These are phyloP conservation scores for Mortierella sp. DNA, from an alignment of 371 early-diverging fungal genomes.

Conservation along the genomic window DNA sequence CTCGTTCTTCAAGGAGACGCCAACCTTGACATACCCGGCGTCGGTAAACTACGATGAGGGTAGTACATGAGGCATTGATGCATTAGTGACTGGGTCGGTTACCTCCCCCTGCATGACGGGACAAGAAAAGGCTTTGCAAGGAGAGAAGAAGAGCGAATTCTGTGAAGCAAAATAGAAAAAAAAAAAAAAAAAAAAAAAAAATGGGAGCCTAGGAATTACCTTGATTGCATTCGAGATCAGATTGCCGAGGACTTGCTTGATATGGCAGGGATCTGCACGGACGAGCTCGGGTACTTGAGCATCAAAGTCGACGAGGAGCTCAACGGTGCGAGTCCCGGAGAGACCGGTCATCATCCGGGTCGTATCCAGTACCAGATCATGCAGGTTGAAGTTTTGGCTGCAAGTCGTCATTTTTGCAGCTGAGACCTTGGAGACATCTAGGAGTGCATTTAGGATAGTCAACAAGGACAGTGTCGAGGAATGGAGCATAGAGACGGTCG, in stretches of 20 bases:
- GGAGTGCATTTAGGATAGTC: conserved; percentile 54
- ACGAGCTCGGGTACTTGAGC: conserved; percentile 52
- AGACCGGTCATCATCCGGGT: conserved; percentile 56
- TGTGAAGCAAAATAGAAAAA: not conserved
- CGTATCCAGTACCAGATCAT: conserved; percentile 53
- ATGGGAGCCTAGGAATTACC: conserved; percentile 15
- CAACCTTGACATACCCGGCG: conserved; percentile 46
- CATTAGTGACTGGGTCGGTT: too few relatives aligned
- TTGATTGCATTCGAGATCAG: conserved; percentile 57
- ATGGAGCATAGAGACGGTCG: conserved; percentile 53
- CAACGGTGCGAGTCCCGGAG: conserved; percentile 52
- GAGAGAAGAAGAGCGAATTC: too few relatives aligned
- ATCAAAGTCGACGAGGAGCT: conserved; percentile 54
- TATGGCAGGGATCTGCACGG: conserved; percentile 52
- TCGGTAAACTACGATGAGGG: conserved; percentile 31
- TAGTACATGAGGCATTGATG: not conserved
- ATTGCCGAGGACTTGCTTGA: conserved; percentile 55
- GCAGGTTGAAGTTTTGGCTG: conserved; percentile 54
- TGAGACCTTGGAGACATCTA: conserved; percentile 57
- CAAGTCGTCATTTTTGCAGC: conserved; percentile 55
- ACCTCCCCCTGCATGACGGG: too few relatives aligned
- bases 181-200: not conserved
- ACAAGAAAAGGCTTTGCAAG: too few relatives aligned
- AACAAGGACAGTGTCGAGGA: conserved; percentile 52
- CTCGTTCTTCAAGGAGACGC: conserved; percentile 50